Evolutionary conservation across 805 yeast genomes (phyloP).

Genomic region (Starmerella apis): DNA sequence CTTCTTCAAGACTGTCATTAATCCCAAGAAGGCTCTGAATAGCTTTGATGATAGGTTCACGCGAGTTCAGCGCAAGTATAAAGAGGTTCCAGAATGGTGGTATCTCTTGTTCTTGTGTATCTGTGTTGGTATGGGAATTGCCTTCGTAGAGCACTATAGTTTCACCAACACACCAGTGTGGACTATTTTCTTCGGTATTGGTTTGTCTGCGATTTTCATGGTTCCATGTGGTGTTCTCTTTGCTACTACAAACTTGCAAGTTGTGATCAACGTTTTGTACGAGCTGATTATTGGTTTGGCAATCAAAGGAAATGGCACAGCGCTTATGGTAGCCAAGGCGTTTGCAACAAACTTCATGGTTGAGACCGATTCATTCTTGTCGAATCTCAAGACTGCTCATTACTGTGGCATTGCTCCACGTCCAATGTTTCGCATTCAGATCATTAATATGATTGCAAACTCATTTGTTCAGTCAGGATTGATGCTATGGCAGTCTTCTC

Average conservation of each 20-base stretch:
- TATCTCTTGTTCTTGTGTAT: conserved; percentile 36
- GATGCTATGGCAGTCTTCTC: conserved; percentile 31
- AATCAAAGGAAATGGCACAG: conserved; percentile 45
- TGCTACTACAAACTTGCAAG: conserved; percentile 40
- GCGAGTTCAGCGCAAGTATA: conserved; percentile 45
- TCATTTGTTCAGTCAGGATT: conserved; percentile 29
- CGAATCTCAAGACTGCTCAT: conserved; percentile 46
- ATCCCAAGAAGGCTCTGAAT: conserved; percentile 27
- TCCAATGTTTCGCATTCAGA: conserved; percentile 43
- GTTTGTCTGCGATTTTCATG: conserved; percentile 41
- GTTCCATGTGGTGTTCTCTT: conserved; percentile 41
- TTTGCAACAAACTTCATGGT: conserved; percentile 50
- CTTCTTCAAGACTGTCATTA: conserved; percentile 23
- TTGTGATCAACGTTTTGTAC: conserved; percentile 41
- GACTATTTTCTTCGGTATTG: conserved; percentile 47
- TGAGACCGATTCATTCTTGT: conserved; percentile 51
- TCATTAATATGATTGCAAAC: conserved; percentile 28
- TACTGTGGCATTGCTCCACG: conserved; percentile 51
- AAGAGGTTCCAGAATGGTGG: conserved; percentile 54
- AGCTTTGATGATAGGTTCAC: conserved; percentile 46
- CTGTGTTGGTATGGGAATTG: conserved; percentile 39
- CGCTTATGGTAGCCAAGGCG: conserved; percentile 43
- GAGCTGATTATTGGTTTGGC: conserved; percentile 48
- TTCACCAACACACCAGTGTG: conserved; percentile 48
- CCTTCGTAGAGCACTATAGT: conserved; percentile 34